phyloP scores from a whole-genome alignment of 202 grass and related monocot species.

The Brachypodium distachyon region DNA sequence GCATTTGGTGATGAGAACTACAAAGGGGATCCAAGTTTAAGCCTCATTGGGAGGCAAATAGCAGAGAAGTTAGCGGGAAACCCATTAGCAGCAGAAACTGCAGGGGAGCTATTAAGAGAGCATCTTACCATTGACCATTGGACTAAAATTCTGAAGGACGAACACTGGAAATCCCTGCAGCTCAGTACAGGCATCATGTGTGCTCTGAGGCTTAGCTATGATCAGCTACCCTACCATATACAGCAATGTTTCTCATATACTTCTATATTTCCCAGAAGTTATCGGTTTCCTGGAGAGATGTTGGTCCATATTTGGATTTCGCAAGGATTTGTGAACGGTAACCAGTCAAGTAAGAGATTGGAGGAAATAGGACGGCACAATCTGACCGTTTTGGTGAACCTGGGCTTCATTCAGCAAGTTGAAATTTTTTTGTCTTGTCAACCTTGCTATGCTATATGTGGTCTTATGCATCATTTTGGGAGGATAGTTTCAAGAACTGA shows the following conservation, averaged over 20 bases:
- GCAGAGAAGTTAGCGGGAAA: constrained; percentile 17
- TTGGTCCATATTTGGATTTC: constrained; percentile 28
- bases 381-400: constrained; percentile 6
- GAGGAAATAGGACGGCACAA: constrained; percentile 1
- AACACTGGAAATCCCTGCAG: constrained; percentile 12
- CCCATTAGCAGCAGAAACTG: constrained; percentile 26
- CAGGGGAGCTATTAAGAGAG: constrained; percentile 9
- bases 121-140: neutral
- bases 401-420: constrained; percentile 1
- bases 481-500: neutral
- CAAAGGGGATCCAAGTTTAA: neutral
- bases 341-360: neutral
- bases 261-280: constrained; percentile 8
- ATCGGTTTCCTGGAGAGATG: neutral
- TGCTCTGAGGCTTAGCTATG: constrained; percentile 30
- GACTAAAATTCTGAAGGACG: neutral
- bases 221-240: neutral
- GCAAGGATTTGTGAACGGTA: constrained; percentile 24
- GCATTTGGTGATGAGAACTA: constrained; percentile 7
- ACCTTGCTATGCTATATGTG: neutral
- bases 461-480: constrained; percentile 9
- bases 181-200: neutral
- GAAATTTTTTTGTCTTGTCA: neutral
- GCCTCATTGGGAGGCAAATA: constrained; percentile 15
- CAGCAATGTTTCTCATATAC: constrained; percentile 35